These are phyloP conservation scores for Volvariella surrecta DNA, from an alignment of 1,284 basidiomycete species.

Conservation along the genomic window DNA sequence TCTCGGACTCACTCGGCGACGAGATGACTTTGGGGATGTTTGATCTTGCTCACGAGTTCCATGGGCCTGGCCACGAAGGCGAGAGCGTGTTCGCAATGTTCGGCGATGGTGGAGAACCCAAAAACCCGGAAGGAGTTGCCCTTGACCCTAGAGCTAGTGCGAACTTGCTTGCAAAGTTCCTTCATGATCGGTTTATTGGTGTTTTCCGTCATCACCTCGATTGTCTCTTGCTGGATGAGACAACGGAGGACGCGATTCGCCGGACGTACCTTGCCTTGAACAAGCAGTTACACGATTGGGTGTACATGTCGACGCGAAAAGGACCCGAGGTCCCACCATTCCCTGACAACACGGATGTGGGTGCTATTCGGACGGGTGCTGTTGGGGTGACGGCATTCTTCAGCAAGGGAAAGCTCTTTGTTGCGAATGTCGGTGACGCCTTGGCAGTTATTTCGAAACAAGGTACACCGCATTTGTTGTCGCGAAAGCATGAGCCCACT, in stretches of 20 bases:
- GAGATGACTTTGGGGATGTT: conserved; percentile 82
- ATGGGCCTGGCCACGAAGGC: conserved; percentile 47
- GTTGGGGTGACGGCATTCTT: conserved; percentile 88
- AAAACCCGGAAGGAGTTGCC: conserved; percentile 21
- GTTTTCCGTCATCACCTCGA: conserved; percentile 56
- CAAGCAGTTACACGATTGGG: conserved; percentile 63
- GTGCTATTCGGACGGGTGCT: conserved; percentile 64
- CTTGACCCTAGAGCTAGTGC: conserved; percentile 32
- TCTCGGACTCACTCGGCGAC: conserved; percentile 88
- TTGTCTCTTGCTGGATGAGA: conserved; percentile 44
- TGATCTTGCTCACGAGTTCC: conserved; percentile 88
- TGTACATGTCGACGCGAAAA: conserved; percentile 50
- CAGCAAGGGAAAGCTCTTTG: conserved; percentile 72
- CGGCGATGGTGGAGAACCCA: conserved; percentile 57
- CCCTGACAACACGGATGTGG: conserved; percentile 24
- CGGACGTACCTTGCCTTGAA: conserved; percentile 84
- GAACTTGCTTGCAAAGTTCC: conserved; percentile 65
- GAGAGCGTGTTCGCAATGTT: conserved; percentile 98
- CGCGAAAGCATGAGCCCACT: conserved; percentile 86
- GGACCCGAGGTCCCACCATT: conserved; percentile 46
- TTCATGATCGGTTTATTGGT: conserved; percentile 72
- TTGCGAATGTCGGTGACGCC: conserved; percentile 88
- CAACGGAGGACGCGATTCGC: conserved; percentile 68
- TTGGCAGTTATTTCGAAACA: conserved; percentile 86
- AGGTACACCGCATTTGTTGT: conserved; percentile 72